Evolutionary conservation across 495 filamentous ascomycete genomes (phyloP).

Genomic region (Aspergillus avenaceus): DNA sequence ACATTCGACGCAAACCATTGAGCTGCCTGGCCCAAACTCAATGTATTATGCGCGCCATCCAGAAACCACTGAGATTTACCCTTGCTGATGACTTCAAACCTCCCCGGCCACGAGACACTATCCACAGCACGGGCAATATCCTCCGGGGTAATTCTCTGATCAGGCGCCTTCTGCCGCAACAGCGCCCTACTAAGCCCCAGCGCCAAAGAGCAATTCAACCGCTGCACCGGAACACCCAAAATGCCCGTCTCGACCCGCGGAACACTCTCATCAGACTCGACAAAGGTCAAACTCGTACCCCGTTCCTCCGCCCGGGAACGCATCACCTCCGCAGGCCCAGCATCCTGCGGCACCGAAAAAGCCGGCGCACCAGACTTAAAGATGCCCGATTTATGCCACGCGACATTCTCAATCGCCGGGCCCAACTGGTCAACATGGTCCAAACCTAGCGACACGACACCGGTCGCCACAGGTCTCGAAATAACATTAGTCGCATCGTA

Average conservation of each 20-base stretch:
- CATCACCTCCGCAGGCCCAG: conserved; percentile 55
- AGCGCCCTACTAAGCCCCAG: conserved; percentile 24
- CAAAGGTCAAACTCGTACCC: conserved; percentile 47
- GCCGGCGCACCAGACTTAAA: conserved; percentile 65
- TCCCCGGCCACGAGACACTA: conserved; percentile 37
- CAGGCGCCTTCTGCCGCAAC: conserved; percentile 18
- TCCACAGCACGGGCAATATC: conserved; percentile 33
- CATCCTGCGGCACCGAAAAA: conserved; percentile 63
- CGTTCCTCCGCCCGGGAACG: conserved; percentile 60
- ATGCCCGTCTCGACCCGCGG: conserved; percentile 17
- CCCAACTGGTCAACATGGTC: conserved; percentile 76
- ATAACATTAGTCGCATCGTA: conserved; percentile 83
- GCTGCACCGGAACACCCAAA: conserved; percentile 33
- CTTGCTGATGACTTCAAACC: conserved; percentile 38
- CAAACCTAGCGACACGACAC: conserved; percentile 71
- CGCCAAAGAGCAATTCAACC: conserved; percentile 37
- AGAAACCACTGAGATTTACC: conserved; percentile 36
- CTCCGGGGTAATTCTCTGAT: conserved; percentile 7
- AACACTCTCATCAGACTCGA: conserved; percentile 46
- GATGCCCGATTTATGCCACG: conserved; percentile 88
- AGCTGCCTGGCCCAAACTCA: conserved; percentile 36
- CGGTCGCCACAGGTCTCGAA: conserved; percentile 58
- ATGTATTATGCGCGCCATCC: conserved; percentile 46
- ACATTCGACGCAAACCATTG: conserved; percentile 38
- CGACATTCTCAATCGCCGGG: conserved; percentile 70